Evolutionary conservation across 345 rosid species (phyloP).

Genomic region (Bruguiera parviflora): DNA sequence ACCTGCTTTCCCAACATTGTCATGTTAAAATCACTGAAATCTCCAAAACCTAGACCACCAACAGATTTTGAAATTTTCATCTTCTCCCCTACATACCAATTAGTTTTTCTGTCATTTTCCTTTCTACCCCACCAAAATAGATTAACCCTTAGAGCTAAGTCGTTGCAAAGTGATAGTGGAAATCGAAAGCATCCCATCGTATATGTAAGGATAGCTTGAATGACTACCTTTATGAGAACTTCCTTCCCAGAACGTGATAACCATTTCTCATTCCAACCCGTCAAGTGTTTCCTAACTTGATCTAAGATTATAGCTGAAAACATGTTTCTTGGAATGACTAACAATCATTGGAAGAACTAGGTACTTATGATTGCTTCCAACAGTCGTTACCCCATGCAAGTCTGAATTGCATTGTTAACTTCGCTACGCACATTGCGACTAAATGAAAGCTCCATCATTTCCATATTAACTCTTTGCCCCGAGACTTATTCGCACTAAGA

Average conservation of each 20-base stretch:
- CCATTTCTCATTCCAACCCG: too few relatives aligned
- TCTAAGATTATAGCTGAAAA: too few relatives aligned
- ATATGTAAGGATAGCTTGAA: not conserved
- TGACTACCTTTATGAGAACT: not conserved
- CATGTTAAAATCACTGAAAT: not conserved
- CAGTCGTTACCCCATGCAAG: not conserved
- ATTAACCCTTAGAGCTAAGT: not conserved
- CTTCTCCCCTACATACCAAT: not conserved
- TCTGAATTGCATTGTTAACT: not conserved
- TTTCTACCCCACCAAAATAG: not conserved
- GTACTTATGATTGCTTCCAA: not conserved
- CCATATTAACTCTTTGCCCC: not conserved
- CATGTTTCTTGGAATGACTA: not conserved
- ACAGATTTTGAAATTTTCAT: not conserved
- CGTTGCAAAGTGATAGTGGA: not conserved
- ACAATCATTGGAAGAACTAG: not conserved
- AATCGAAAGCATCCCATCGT: not conserved
- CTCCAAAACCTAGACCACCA: not conserved
- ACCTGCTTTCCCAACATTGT: not conserved
- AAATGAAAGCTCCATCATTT: not conserved
- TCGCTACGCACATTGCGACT: not conserved
- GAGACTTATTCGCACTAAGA: not conserved
- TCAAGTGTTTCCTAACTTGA: too few relatives aligned
- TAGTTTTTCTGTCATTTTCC: not conserved
- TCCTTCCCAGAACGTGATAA: too few relatives aligned